These are phyloP conservation scores for Xanthoceras sorbifolium DNA, from an alignment of 345 rosid genomes.

Conservation along the genomic window DNA sequence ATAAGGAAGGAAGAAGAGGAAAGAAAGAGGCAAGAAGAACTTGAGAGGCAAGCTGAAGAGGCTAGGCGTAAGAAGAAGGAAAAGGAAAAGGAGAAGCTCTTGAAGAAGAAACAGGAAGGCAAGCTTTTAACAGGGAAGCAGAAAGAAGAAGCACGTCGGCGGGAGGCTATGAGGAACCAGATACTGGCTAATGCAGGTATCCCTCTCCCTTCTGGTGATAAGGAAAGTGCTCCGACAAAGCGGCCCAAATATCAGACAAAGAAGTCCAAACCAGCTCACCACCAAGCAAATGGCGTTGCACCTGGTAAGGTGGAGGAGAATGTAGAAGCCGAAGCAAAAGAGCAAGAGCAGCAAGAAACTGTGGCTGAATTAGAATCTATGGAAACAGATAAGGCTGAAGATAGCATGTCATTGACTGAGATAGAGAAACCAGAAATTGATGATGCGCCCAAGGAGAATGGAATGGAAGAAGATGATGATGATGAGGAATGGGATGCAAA, in stretches of 20 bases:
- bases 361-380: constrained; percentile 39
- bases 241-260: constrained; percentile 80
- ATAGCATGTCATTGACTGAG: constrained; percentile 35
- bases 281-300: constrained; percentile 58
- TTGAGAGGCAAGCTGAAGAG: constrained; percentile 91
- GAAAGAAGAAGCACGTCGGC: constrained; percentile 82
- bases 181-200: constrained; percentile 58
- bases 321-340: constrained; percentile 43
- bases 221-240: constrained; percentile 57
- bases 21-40: constrained; percentile 73
- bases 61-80: constrained; percentile 85
- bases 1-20: constrained; percentile 93
- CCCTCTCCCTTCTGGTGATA: constrained; percentile 46
- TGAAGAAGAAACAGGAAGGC: constrained; percentile 91
- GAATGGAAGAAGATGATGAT: constrained; percentile 71
- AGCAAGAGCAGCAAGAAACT: constrained; percentile 39
- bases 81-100: constrained; percentile 81
- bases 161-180: constrained; percentile 86
- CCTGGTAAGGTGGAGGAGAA: constrained; percentile 48
- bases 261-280: constrained; percentile 65
- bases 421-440: constrained; percentile 53
- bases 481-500: constrained; percentile 96
- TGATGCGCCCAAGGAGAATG: constrained; percentile 54
- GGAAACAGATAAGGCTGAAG: constrained; percentile 52
- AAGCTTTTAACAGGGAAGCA: constrained; percentile 85